phyloP scores from a whole-genome alignment of 2,329 filamentous ascomycete genomes.

The Erysiphe pulchra region DNA sequence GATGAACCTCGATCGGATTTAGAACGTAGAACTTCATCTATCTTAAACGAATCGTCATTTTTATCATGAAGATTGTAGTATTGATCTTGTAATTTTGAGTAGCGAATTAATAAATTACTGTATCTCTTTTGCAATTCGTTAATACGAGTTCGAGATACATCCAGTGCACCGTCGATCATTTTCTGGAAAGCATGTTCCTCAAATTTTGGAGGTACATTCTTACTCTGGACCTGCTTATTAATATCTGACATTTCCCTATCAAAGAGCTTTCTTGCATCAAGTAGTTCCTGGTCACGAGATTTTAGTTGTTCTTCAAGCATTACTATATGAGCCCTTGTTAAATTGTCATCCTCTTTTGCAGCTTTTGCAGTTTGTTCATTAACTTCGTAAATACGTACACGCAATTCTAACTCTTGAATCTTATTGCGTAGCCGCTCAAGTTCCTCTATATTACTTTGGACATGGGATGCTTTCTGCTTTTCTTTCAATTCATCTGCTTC shows the following conservation, averaged over 20 bases:
- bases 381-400: slow-evolving; percentile 36
- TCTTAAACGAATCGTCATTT: background rate
- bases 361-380: slow-evolving; percentile 32
- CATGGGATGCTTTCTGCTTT: slow-evolving; percentile 35
- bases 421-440: slow-evolving; percentile 32
- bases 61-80: slow-evolving; percentile 4
- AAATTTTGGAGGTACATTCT: background rate
- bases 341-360: slow-evolving; percentile 29
- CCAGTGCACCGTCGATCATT: slow-evolving; percentile 3
- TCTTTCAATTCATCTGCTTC: slow-evolving; percentile 42
- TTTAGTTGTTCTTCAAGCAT: slow-evolving; percentile 30
- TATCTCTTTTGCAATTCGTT: slow-evolving; percentile 24
- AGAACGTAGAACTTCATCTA: too few relatives aligned
- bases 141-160: slow-evolving; percentile 14
- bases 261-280: slow-evolving; percentile 17
- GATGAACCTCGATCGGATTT: too few relatives aligned
- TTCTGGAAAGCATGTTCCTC: background rate
- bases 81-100: slow-evolving; percentile 22
- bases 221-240: background rate
- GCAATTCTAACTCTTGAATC: slow-evolving; percentile 31
- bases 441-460: slow-evolving; percentile 34
- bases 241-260: slow-evolving; percentile 20
- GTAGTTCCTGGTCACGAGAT: slow-evolving; percentile 22
- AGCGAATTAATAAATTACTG: slow-evolving; percentile 21
- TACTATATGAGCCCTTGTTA: slow-evolving; percentile 31